A percentile compares a stretch with the other conserved stretches of the same genome.
Conservation (phyloP, 2,329 filamentous ascomycete genomes). For the Diaporthe humulicola region DNA sequence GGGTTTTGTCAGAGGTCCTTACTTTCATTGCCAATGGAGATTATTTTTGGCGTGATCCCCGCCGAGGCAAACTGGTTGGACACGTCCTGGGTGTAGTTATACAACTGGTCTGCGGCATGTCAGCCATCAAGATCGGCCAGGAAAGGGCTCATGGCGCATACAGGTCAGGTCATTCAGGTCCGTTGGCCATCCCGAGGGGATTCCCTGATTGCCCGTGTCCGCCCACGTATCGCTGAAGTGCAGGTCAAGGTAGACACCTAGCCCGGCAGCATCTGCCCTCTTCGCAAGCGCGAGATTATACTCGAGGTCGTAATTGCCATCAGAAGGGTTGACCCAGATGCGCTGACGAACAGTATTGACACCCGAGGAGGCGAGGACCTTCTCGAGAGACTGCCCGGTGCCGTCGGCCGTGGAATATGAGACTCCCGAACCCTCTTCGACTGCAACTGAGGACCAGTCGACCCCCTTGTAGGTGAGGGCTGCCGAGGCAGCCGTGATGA, state of each 20-base stretch:
- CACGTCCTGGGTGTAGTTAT: constrained; percentile 76
- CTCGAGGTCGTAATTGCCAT: constrained; percentile 75
- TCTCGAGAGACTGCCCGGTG: constrained; percentile 68
- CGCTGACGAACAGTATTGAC: constrained; percentile 80
- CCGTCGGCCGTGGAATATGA: constrained; percentile 71
- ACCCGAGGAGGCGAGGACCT: constrained; percentile 71
- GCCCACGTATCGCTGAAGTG: constrained; percentile 81
- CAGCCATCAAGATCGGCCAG: not conserved
- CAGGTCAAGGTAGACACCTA: constrained; percentile 73
- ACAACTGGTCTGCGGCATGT: constrained; percentile 55
- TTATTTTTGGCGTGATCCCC: constrained; percentile 69
- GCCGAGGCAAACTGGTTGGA: constrained; percentile 71
- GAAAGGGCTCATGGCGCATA: constrained; percentile 47
- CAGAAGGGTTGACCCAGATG: constrained; percentile 77
- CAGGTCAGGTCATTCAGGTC: constrained; percentile 69
- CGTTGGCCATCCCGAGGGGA: constrained; percentile 74
- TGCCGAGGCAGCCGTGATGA: constrained; percentile 33
- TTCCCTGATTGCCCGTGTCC: constrained; percentile 73
- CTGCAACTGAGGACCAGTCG: constrained; percentile 67
- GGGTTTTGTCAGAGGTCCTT: not conserved
- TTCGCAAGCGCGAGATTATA: constrained; percentile 79
- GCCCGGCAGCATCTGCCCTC: constrained; percentile 72
- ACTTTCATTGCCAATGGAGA: constrained; percentile 81
- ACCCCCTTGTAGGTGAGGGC: constrained; percentile 38
- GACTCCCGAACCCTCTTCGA: constrained; percentile 73